Conservation (phyloP, 495 filamentous ascomycete species). For the Rostrohypoxylon terebratum region DNA sequence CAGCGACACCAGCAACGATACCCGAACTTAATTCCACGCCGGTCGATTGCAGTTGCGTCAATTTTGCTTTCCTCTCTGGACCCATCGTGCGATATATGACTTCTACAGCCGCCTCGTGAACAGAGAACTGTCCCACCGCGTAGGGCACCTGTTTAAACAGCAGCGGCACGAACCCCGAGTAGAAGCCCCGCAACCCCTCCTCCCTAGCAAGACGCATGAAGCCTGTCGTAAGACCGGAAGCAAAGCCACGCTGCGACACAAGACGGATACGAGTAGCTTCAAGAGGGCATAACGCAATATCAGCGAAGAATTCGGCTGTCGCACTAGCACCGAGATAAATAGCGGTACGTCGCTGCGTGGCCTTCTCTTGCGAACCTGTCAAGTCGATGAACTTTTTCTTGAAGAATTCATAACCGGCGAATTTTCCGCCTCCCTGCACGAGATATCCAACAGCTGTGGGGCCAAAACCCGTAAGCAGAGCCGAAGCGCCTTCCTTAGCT, state of each 20-base stretch:
- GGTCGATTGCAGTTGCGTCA: conserved; percentile 64
- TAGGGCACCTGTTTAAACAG: conserved; percentile 76
- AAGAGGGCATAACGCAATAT: conserved; percentile 80
- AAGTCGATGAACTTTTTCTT: conserved; percentile 80
- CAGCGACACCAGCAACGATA: conserved; percentile 87
- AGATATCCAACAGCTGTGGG: conserved; percentile 81
- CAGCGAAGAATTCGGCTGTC: conserved; percentile 79
- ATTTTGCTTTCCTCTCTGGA: conserved; percentile 48
- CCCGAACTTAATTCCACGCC: conserved; percentile 83
- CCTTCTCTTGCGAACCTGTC: conserved; percentile 70
- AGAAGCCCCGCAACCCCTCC: conserved; percentile 79
- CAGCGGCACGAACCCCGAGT: conserved; percentile 81
- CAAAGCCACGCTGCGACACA: conserved; percentile 78
- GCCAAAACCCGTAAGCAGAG: conserved; percentile 78
- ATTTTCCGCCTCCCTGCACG: conserved; percentile 82
- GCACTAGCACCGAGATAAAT: conserved; percentile 81
- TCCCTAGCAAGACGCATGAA: conserved; percentile 75
- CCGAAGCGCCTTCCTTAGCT: conserved; percentile 75
- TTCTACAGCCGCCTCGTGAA: conserved; percentile 53
- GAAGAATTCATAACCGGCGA: conserved; percentile 83
- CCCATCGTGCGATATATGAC: conserved; percentile 51
- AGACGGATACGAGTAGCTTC: conserved; percentile 83
- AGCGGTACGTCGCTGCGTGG: conserved; percentile 74
- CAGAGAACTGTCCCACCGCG: conserved; percentile 53
- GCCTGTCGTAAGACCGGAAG: conserved; percentile 71